These are phyloP conservation scores for Poa pratensis DNA, from an alignment of 176 grass and related monocot genomes.

Conservation along the genomic window DNA sequence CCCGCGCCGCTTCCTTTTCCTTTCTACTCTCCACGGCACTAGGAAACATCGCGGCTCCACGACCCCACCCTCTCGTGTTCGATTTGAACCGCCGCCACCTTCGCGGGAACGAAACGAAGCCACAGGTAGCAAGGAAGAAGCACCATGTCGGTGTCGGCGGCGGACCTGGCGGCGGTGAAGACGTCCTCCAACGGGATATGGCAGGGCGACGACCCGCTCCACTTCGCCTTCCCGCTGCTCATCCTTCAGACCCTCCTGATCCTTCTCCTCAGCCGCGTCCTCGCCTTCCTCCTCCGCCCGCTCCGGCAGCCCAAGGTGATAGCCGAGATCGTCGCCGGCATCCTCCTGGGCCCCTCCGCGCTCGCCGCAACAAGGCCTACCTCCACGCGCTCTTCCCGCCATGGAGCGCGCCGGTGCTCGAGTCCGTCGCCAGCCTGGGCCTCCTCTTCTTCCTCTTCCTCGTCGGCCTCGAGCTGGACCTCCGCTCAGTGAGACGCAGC, in stretches of 20 bases:
- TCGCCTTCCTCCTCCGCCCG: conserved; percentile 72
- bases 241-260: conserved; percentile 74
- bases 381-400: conserved; percentile 65
- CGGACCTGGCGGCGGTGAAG: conserved; percentile 65
- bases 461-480: conserved; percentile 82
- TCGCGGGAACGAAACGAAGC: not conserved
- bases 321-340: conserved; percentile 86
- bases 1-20: not conserved
- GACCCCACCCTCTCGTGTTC: not conserved
- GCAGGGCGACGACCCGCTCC: conserved; percentile 90
- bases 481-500: conserved; percentile 63
- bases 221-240: conserved; percentile 81
- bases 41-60: not conserved
- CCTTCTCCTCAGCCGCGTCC: conserved; percentile 63
- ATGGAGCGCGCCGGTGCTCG: conserved; percentile 85
- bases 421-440: conserved; percentile 80
- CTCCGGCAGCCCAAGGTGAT: conserved; percentile 92
- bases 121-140: not conserved
- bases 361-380: conserved; percentile 70
- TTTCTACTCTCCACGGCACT: not conserved
- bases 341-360: conserved; percentile 77
- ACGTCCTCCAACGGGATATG: conserved; percentile 84
- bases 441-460: conserved; percentile 96
- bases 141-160: conserved; percentile 22
- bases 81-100: not conserved